A percentile compares a stretch with the other conserved stretches of the same genome.
phyloP scores from a whole-genome alignment of 192 early-diverging fungal genomes.

The Backusella tarrabulga region DNA sequence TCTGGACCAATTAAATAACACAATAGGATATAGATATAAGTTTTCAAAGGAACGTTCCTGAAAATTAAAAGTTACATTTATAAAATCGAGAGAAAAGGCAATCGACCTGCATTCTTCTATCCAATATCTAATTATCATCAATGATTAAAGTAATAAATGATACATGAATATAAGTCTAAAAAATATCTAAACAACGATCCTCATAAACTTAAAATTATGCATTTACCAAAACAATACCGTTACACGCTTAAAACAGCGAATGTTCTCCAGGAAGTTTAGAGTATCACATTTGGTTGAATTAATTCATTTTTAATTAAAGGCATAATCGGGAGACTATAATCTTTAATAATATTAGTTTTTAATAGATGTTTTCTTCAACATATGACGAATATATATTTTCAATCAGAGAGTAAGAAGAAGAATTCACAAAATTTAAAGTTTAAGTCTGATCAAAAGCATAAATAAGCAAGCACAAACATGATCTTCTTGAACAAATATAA shows the following conservation, averaged over 20 bases:
- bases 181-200: background rate
- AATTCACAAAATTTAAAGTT: background rate
- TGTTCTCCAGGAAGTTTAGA: background rate
- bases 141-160: background rate
- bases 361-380: background rate
- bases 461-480: background rate
- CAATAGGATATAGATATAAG: background rate
- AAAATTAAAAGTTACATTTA: background rate
- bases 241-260: background rate
- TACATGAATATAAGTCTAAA: background rate
- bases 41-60: background rate
- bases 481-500: background rate
- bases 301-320: background rate
- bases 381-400: background rate
- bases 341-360: background rate
- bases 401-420: background rate
- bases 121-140: background rate
- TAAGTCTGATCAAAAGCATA: background rate
- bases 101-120: background rate
- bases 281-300: background rate
- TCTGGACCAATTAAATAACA: background rate
- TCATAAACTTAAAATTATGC: background rate
- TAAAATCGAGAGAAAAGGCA: background rate
- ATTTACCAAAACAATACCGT: background rate
- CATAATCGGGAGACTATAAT: background rate